A percentile compares a stretch with the other conserved stretches of the same genome.
These are phyloP conservation scores for Pleochaeta shiraiana DNA, from an alignment of 2,329 filamentous ascomycete genomes.

Conservation along the genomic window DNA sequence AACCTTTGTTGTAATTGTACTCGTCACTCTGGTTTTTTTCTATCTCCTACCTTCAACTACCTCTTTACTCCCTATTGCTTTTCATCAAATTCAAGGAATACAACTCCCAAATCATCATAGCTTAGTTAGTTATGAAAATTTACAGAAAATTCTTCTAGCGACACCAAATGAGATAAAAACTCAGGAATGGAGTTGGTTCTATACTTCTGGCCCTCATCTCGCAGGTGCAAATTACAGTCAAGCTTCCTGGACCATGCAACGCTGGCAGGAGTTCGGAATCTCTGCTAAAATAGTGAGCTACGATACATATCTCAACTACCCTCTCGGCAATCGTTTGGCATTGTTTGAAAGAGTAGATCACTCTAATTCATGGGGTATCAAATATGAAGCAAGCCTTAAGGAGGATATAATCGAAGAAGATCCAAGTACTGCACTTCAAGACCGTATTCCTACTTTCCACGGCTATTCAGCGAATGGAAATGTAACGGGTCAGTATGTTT, in stretches of 20 bases:
- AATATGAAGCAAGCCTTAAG: conserved; percentile 59
- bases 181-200: conserved; percentile 56
- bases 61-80: not conserved
- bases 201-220: conserved; percentile 53
- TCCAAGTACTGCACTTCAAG: conserved; percentile 45
- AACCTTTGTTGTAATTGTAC: too few species aligned
- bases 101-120: conserved; percentile 2
- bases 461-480: conserved; percentile 88
- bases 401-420: conserved; percentile 77
- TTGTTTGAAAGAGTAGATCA: conserved; percentile 27
- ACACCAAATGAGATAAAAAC: conserved; percentile 34
- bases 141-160: conserved; percentile 33
- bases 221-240: conserved; percentile 60
- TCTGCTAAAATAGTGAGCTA: conserved; percentile 43
- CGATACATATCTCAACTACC: conserved; percentile 61
- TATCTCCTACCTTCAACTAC: too few species aligned
- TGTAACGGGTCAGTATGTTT: conserved; percentile 71
- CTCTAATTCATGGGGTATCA: conserved; percentile 33
- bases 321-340: conserved; percentile 45
- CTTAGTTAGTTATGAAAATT: conserved; percentile 25
- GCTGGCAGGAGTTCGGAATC: conserved; percentile 51
- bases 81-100: not conserved
- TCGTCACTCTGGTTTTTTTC: too few species aligned
- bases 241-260: conserved; percentile 46
- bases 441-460: conserved; percentile 76